These are phyloP conservation scores for Chytridium lagenaria DNA, from an alignment of 371 early-diverging fungal genomes.

Conservation along the genomic window DNA sequence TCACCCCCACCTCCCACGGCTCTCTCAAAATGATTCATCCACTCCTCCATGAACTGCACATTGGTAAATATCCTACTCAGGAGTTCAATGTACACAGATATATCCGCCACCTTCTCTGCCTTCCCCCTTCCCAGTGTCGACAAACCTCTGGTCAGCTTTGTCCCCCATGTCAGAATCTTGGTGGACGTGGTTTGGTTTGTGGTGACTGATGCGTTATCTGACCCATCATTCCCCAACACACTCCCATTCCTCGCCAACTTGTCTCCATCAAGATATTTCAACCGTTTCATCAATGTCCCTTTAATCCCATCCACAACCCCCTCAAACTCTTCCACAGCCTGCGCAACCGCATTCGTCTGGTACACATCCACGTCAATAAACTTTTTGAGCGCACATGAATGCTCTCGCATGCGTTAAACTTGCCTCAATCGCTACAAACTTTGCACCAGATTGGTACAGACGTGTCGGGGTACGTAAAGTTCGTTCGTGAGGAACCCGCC, in stretches of 20 bases:
- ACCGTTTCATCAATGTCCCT: conserved; percentile 50
- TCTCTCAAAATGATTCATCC: conserved; percentile 21
- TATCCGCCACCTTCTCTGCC: conserved; percentile 30
- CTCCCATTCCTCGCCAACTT: background rate
- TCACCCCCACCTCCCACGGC: background rate
- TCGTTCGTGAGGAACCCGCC: conserved; percentile 62
- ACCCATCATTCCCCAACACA: too few species aligned
- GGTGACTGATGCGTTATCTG: background rate
- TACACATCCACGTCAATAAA: conserved; percentile 50
- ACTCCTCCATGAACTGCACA: conserved; percentile 20
- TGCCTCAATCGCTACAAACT: conserved; percentile 60
- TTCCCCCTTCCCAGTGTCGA: conserved; percentile 26
- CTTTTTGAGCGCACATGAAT: conserved; percentile 25
- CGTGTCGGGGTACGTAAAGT: conserved; percentile 64
- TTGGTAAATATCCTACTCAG: conserved; percentile 18
- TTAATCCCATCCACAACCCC: conserved; percentile 46
- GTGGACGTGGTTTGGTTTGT: conserved; percentile 7
- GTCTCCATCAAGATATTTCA: conserved; percentile 16
- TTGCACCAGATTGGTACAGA: conserved; percentile 63
- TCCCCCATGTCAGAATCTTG: conserved; percentile 25
- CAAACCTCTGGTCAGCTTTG: conserved; percentile 26
- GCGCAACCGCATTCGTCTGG: conserved; percentile 44
- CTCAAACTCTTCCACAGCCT: conserved; percentile 49
- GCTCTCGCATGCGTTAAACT: conserved; percentile 59
- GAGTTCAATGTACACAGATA: conserved; percentile 29